Evolutionary conservation across 345 rosid species (phyloP).

Genomic region (Populus pruinosa): DNA sequence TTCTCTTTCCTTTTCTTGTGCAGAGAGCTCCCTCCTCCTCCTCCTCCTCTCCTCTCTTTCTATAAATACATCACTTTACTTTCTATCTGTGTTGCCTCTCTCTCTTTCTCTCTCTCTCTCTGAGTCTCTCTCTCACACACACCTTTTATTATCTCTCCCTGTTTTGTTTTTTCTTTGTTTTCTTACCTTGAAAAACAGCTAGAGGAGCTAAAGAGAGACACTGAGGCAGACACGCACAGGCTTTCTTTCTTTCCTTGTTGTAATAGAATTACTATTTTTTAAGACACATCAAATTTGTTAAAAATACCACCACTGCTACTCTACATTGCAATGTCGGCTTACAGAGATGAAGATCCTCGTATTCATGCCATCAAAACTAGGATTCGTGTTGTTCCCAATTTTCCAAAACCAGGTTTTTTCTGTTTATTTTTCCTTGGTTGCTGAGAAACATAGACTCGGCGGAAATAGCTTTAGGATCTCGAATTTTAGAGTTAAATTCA

Average conservation of each 20-base stretch:
- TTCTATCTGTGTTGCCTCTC: not conserved
- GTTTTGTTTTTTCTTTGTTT: not conserved
- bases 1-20: constrained; percentile 18
- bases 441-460: not conserved
- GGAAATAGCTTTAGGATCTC: not conserved
- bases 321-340: constrained; percentile 55
- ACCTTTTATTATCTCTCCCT: not conserved
- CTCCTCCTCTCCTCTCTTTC: not conserved
- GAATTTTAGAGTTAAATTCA: not conserved
- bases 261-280: not conserved
- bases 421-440: not conserved
- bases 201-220: not conserved
- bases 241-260: not conserved
- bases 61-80: constrained; percentile 18
- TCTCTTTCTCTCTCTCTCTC: not conserved
- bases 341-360: constrained; percentile 38
- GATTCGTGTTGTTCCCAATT: constrained; percentile 27
- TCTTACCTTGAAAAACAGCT: not conserved
- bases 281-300: not conserved
- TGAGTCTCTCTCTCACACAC: too few relatives aligned
- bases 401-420: constrained; percentile 27
- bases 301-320: not conserved
- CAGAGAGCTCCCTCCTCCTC: constrained; percentile 22
- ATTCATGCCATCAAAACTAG: constrained; percentile 36
- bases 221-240: not conserved